A percentile compares a stretch with the other conserved stretches of the same genome.
phyloP scores from a whole-genome alignment of 202 grass and related monocot genomes.

The Schoenoplectus tabernaemontani region DNA sequence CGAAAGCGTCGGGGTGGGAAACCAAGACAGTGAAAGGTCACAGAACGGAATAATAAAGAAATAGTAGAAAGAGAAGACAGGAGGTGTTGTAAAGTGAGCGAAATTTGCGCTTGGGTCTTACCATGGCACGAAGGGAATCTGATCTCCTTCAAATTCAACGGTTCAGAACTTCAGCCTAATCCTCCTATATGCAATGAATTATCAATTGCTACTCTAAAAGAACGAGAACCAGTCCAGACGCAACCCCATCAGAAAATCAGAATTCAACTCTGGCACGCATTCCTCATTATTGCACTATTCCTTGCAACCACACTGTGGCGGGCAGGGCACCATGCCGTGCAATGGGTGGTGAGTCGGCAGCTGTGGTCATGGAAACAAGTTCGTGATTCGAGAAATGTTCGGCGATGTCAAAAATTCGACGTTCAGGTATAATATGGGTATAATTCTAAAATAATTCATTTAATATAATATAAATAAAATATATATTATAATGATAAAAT shows the following conservation, averaged over 20 bases:
- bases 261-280: background rate
- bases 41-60: background rate
- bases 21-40: background rate
- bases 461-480: no score
- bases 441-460: no score
- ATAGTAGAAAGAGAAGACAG: background rate
- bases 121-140: background rate
- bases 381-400: no score
- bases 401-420: no score
- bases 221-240: background rate
- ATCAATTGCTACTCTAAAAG: background rate
- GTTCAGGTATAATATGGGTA: no score
- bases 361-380: no score
- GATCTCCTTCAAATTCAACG: background rate
- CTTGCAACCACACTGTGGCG: background rate
- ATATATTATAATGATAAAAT: no score
- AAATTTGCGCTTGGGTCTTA: conserved; percentile 14
- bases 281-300: background rate
- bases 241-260: background rate
- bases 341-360: background rate
- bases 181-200: background rate
- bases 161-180: background rate
- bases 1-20: background rate
- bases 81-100: conserved; percentile 18
- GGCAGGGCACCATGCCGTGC: background rate